Conservation (phyloP, 495 filamentous ascomycete species). For the Daldinia bambusicola region DNA sequence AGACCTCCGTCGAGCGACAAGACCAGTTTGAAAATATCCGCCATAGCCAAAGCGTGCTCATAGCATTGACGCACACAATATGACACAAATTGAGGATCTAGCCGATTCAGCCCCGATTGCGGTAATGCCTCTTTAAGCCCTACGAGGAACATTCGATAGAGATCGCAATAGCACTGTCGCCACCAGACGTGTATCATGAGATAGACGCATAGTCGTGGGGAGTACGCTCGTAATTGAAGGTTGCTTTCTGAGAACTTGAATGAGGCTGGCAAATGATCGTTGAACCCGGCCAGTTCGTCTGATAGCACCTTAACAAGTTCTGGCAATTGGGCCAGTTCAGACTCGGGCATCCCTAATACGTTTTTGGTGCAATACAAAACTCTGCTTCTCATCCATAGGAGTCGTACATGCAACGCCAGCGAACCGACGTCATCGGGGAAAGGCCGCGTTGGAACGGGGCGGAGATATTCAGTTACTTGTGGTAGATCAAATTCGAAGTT, state of each 20-base stretch:
- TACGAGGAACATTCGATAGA: conserved; percentile 58
- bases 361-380: conserved; percentile 57
- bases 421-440: conserved; percentile 61
- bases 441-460: conserved; percentile 47
- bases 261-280: conserved; percentile 56
- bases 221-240: conserved; percentile 60
- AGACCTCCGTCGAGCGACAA: conserved; percentile 53
- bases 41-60: conserved; percentile 59
- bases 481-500: conserved; percentile 64
- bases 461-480: conserved; percentile 57
- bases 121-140: conserved; percentile 58
- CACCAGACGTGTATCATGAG: conserved; percentile 64
- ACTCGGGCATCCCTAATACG: conserved; percentile 46
- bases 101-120: conserved; percentile 47
- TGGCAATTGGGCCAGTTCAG: conserved; percentile 54
- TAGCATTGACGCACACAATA: conserved; percentile 55
- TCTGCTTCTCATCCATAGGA: conserved; percentile 58
- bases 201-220: conserved; percentile 57
- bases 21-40: conserved; percentile 59
- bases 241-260: conserved; percentile 61
- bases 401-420: conserved; percentile 59
- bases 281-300: conserved; percentile 57
- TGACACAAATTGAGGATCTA: conserved; percentile 54
- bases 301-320: conserved; percentile 53
- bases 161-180: conserved; percentile 61